A percentile compares a stretch with the other conserved stretches of the same genome.
Conservation (phyloP, 768 basidiomycete species). For the Russula brevipes region DNA sequence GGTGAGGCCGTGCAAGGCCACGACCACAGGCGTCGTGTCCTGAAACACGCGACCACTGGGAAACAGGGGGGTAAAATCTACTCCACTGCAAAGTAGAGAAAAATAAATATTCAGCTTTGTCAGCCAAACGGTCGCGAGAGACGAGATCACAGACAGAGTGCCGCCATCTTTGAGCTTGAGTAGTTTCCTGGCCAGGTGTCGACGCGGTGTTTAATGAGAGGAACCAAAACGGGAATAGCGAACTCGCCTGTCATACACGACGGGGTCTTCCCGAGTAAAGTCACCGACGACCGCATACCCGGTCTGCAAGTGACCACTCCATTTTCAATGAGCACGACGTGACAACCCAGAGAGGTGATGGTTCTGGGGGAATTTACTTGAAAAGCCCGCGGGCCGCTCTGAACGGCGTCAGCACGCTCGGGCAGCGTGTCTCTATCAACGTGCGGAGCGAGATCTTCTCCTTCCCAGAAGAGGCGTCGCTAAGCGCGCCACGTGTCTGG, state of each 20-base stretch:
- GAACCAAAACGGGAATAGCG: slow-evolving; percentile 10
- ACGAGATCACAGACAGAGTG: slow-evolving; percentile 46
- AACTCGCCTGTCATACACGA: slow-evolving; percentile 48
- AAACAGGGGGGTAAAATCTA: slow-evolving; percentile 53
- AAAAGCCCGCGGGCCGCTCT: slow-evolving; percentile 32
- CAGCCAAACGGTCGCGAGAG: not conserved
- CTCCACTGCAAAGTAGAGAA: slow-evolving; percentile 38
- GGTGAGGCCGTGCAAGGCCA: slow-evolving; percentile 49
- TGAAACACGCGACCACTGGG: slow-evolving; percentile 27
- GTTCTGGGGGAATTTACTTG: slow-evolving; percentile 24
- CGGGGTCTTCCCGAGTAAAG: slow-evolving; percentile 50
- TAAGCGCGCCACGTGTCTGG: not conserved
- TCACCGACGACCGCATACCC: slow-evolving; percentile 54
- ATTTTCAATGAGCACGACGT: too few species aligned
- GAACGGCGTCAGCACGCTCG: slow-evolving; percentile 30
- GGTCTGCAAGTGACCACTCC: slow-evolving; percentile 56
- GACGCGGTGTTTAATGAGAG: not conserved
- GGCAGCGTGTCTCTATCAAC: slow-evolving; percentile 29
- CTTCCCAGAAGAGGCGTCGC: not conserved
- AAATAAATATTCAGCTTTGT: not conserved
- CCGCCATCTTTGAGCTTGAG: slow-evolving; percentile 55
- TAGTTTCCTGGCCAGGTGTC: slow-evolving; percentile 36
- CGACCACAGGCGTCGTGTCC: slow-evolving; percentile 46
- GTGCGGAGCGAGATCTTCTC: slow-evolving; percentile 23
- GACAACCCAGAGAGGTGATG: too few species aligned